Conservation (phyloP, 148 eudicot genomes). For the Hydrangea macrophylla region DNA sequence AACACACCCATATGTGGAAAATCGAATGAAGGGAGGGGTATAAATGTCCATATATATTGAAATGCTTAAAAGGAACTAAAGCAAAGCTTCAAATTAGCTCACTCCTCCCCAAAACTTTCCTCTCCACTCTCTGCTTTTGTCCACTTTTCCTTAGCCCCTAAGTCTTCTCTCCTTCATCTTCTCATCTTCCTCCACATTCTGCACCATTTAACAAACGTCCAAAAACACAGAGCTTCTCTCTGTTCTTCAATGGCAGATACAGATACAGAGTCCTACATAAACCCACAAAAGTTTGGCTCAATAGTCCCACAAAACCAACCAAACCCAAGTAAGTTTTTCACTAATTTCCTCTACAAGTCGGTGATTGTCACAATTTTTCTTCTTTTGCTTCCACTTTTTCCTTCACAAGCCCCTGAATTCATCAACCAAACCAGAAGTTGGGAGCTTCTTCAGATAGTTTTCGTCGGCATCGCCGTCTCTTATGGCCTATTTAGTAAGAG, state of each 20-base stretch:
- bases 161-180: constrained; percentile 27
- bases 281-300: constrained; percentile 14
- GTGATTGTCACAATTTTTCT: constrained; percentile 37
- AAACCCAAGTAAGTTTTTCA: constrained; percentile 34
- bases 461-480: constrained; percentile 90
- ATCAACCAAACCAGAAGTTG: constrained; percentile 51
- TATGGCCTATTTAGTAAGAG: constrained; percentile 80
- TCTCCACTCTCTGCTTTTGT: constrained; percentile 13
- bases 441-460: constrained; percentile 79
- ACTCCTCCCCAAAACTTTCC: constrained; percentile 41
- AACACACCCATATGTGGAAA: too few relatives aligned
- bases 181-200: constrained; percentile 18
- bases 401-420: constrained; percentile 72
- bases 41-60: not conserved
- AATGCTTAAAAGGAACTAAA: constrained; percentile 10
- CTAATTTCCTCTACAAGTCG: constrained; percentile 49
- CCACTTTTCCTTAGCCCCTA: constrained; percentile 34
- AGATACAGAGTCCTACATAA: constrained; percentile 22
- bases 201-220: constrained; percentile 14
- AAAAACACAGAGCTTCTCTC: constrained; percentile 8
- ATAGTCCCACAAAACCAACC: constrained; percentile 12
- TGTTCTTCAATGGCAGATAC: constrained; percentile 39
- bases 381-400: constrained; percentile 56
- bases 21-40: too few relatives aligned
- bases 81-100: constrained; percentile 29